Evolutionary conservation across 768 basidiomycete genomes (phyloP), one percentile per base, ranked within the genome.

Genomic region (Russula griseocarnosa): DNA sequence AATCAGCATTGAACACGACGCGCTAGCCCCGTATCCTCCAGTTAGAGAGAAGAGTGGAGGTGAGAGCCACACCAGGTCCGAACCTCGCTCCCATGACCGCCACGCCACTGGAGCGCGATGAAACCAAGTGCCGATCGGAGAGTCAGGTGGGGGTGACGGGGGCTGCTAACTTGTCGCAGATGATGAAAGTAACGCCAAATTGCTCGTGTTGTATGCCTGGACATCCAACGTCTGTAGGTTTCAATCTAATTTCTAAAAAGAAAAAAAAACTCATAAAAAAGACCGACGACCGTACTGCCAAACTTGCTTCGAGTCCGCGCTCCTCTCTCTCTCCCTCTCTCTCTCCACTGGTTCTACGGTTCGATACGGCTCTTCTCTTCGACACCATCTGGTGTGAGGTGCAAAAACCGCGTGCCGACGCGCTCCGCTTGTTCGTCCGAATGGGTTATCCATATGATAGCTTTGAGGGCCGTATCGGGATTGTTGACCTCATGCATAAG

Each of bases 381-480:
- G 3, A 73, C 40, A 4, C 72, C 72, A 4, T 60, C 67, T 0
- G 71, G 44, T 1, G 73, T 66, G 34, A 77, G 65, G 26, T 80
- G 78, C 26, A 89, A 72, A 69, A 86, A 88, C 65, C 88, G 77
- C 2, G 83, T 90, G 16, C 90, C 92, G 44, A 89, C 83, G 58
- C 90, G 79, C 67, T 81, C 76, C 5, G 85, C 88, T 73, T 94
- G 92, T 66, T 92, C 88, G 3, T 85, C 84, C 0, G 89, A 90
- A 72, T 94, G 92, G 0, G 93, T 94, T 64, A 94, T 91, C 92
- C 92, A 94, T 4, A 94, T 71, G 46, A 92, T 74, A 0, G 91
- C 88, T 71, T 90, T 89, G 58, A 91, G 74, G 38, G 76, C 75
- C 24, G 81, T 77, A 44, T 81, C 75, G 10, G 74, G 60, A 1